Conservation (phyloP, 495 filamentous ascomycete genomes). For the Oleoguttula mirabilis region DNA sequence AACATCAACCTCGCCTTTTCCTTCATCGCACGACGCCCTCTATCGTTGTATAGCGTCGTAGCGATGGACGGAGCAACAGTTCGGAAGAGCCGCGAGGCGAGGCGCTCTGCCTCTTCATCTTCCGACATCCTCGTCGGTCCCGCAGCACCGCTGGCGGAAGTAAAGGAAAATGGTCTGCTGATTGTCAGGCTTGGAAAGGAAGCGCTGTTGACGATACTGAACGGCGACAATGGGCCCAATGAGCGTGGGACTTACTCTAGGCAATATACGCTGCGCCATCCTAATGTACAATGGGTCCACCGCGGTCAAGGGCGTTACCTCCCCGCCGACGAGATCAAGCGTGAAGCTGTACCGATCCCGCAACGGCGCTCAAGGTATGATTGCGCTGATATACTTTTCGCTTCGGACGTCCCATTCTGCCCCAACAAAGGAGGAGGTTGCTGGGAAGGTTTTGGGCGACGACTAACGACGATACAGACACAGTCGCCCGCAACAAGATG, state of each 20-base stretch:
- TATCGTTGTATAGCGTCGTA: too few relatives aligned
- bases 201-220: neutral
- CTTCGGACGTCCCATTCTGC: neutral
- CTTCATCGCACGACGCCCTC: too few relatives aligned
- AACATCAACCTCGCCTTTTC: too few relatives aligned
- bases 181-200: neutral
- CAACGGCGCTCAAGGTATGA: slow-evolving; percentile 7
- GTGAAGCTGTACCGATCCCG: neutral
- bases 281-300: slow-evolving; percentile 20
- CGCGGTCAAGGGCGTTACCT: slow-evolving; percentile 19
- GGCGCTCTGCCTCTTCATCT: too few relatives aligned
- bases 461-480: too few relatives aligned
- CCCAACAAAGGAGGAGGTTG: too few relatives aligned
- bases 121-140: too few relatives aligned
- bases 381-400: neutral
- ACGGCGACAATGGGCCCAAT: slow-evolving; percentile 10
- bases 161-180: neutral
- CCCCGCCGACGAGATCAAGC: slow-evolving; percentile 5
- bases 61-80: too few relatives aligned
- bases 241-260: slow-evolving; percentile 17
- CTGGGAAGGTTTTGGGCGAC: too few relatives aligned
- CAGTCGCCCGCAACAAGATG: too few relatives aligned
- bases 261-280: slow-evolving; percentile 12
- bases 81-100: too few relatives aligned
- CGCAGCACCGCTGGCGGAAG: neutral